phyloP scores from a whole-genome alignment of 495 filamentous ascomycete species.

The Neurospora sp. region DNA sequence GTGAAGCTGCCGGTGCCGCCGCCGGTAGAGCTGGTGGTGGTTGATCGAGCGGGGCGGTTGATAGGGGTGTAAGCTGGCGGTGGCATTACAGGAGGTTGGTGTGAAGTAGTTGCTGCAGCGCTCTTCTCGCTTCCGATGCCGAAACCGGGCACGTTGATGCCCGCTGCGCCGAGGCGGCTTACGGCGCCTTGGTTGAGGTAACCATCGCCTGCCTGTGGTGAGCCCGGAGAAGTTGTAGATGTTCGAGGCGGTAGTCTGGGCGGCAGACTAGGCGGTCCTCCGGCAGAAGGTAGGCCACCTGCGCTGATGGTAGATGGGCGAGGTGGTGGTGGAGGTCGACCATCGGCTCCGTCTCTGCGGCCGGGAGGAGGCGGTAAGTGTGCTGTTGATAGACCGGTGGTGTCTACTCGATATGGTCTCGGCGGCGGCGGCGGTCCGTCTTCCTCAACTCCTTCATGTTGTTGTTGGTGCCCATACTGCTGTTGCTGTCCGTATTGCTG shows the following conservation, averaged over 20 bases:
- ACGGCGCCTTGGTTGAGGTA: constrained; percentile 60
- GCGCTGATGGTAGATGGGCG: constrained; percentile 12
- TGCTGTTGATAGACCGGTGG: constrained; percentile 58
- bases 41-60: constrained; percentile 4
- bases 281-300: not conserved
- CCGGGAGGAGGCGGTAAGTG: constrained; percentile 64
- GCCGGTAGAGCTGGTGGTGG: constrained; percentile 8
- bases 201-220: constrained; percentile 13
- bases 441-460: constrained; percentile 24
- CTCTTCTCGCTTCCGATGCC: constrained; percentile 47
- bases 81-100: constrained; percentile 4
- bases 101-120: constrained; percentile 4
- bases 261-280: constrained; percentile 57
- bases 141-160: constrained; percentile 72
- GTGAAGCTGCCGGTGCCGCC: not conserved
- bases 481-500: constrained; percentile 15
- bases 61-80: constrained; percentile 1
- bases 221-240: constrained; percentile 40
- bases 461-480: constrained; percentile 29
- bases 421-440: constrained; percentile 43
- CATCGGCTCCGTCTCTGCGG: constrained; percentile 39
- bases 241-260: constrained; percentile 45
- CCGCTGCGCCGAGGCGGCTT: constrained; percentile 60
- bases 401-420: constrained; percentile 59
- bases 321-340: constrained; percentile 17